Evolutionary conservation across 192 early-diverging fungal species (phyloP), one percentile per base, ranked within the genome.

Genomic region (Podila epigama): DNA sequence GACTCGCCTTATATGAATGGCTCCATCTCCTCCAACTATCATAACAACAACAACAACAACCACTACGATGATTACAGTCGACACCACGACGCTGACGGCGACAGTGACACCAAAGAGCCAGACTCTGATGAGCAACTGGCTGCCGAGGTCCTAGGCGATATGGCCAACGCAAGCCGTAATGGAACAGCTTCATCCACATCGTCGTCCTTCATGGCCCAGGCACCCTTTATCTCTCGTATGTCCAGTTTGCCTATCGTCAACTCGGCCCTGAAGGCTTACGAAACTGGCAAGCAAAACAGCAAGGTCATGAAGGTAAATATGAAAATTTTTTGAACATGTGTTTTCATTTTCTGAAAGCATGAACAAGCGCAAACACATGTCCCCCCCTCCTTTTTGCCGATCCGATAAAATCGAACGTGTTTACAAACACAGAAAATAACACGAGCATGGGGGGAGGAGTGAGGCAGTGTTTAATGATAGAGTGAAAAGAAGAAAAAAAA

Each of bases 191-290:
- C 33, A 20, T 16, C 48, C 10, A 33, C 55, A 6, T 29, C 66
- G 32, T 40, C 52, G 48, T 55, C 69, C 16, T 70, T 66, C 37
- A 4, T 41, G 20, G 50, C 63, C 25, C 37, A 60, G 29, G 33
- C 69, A 37, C 84, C 79, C 61, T 94, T 97, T 51, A 88, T 97
- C 58, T 82, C 85, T 57, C 87, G 93, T 39, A 89, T 97, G 57
- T 89, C 92, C 67, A 90, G 80, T 66, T 84, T 94, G 32, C 94
- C 94, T 12, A 51, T 95, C 10, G 90, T 97, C 36, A 93, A 91
- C 66, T 86, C 87, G n/a, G 89, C 90, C 1, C 63, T 95, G 15
- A 84, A 84, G 9, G 90, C 89, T 12, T 95, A 95, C 63, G 90
- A 90, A 58, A 84, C 83, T n/a, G 89, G 90, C 15, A 90, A 91